phyloP scores from a whole-genome alignment of 2,329 filamentous ascomycete species.

The Clonostachys rosea region DNA sequence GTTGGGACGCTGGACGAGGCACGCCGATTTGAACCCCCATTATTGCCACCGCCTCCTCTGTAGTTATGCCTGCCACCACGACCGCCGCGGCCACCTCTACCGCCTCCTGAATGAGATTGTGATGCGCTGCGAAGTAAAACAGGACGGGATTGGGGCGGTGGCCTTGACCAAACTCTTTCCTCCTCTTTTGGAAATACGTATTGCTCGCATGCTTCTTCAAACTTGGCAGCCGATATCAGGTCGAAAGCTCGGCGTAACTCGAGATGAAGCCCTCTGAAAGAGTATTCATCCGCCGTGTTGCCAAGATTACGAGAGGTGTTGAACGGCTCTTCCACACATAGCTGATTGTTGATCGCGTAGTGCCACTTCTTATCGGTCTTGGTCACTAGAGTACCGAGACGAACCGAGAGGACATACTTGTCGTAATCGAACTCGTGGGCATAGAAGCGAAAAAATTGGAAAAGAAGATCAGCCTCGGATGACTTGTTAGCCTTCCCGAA shows the following conservation, averaged over 20 bases:
- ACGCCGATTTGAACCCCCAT: conserved; percentile 37
- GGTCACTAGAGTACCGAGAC: conserved; percentile 71
- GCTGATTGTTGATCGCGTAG: conserved; percentile 69
- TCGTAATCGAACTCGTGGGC: conserved; percentile 91
- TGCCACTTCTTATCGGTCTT: conserved; percentile 90
- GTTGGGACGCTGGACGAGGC: conserved; percentile 46
- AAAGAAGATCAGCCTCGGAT: conserved; percentile 79
- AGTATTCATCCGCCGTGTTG: conserved; percentile 93
- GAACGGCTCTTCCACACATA: conserved; percentile 97
- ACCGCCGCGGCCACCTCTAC: conserved; percentile 42
- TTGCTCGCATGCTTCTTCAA: conserved; percentile 81
- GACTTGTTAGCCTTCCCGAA: conserved; percentile 80
- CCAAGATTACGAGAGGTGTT: conserved; percentile 85
- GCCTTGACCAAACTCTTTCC: conserved; percentile 54
- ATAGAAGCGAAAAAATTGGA: conserved; percentile 93
- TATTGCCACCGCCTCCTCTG: conserved; percentile 30
- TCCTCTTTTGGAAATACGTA: conserved; percentile 87
- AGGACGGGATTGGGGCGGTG: conserved; percentile 47
- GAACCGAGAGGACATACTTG: conserved; percentile 77
- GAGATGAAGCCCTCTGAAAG: conserved; percentile 84
- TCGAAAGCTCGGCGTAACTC: conserved; percentile 89
- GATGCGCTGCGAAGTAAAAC: conserved; percentile 57
- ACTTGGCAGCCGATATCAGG: conserved; percentile 69
- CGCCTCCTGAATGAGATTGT: conserved; percentile 51
- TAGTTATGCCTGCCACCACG: conserved; percentile 40